Evolutionary conservation across 2,329 filamentous ascomycete species (phyloP).

Genomic region (Cercospora sp.): DNA sequence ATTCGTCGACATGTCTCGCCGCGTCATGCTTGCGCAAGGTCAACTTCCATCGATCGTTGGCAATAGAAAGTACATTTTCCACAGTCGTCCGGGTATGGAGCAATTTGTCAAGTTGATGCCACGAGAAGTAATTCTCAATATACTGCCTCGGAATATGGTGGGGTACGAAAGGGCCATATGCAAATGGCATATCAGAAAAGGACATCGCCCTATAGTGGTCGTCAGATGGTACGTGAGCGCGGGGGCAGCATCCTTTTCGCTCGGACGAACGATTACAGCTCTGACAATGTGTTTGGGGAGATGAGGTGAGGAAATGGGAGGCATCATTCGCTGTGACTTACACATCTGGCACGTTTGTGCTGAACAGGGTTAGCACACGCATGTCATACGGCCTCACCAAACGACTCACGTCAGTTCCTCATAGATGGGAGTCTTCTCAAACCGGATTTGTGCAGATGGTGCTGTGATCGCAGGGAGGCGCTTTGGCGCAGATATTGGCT

Average conservation of each 20-base stretch:
- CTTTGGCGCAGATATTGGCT: conserved; percentile 48
- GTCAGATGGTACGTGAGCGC: neutral
- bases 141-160: conserved; percentile 59
- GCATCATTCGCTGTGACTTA: neutral
- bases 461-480: conserved; percentile 45
- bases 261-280: neutral
- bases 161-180: conserved; percentile 59
- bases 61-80: conserved; percentile 49
- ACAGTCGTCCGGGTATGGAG: conserved; percentile 56
- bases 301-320: neutral
- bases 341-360: conserved; percentile 58
- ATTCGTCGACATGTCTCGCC: conserved; percentile 49
- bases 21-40: conserved; percentile 52
- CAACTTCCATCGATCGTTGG: conserved; percentile 48
- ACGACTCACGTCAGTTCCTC: conserved; percentile 46
- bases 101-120: conserved; percentile 50
- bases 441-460: conserved; percentile 51
- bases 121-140: conserved; percentile 57
- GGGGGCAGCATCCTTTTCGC: neutral
- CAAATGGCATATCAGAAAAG: conserved; percentile 56
- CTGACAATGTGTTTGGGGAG: neutral
- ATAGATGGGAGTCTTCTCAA: conserved; percentile 54
- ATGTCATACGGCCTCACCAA: neutral
- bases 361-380: neutral
- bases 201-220: conserved; percentile 48